Percentiles rank a stretch among this genome's conserved stretches.
phyloP scores from a whole-genome alignment of 495 filamentous ascomycete species.

The Podospora tetraspora region DNA sequence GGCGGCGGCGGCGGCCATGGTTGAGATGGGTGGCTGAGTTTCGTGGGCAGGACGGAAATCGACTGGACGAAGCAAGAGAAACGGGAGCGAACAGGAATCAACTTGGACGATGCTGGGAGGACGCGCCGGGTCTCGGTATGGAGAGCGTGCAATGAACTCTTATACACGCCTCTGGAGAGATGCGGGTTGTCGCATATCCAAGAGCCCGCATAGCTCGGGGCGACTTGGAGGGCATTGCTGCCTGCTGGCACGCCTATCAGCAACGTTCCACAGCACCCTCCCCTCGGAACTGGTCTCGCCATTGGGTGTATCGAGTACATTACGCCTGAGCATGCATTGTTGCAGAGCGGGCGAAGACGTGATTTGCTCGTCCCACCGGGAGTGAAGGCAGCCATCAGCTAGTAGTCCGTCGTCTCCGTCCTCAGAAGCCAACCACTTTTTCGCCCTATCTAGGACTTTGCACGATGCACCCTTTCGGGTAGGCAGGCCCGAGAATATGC shows the following conservation, averaged over 20 bases:
- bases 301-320: background rate
- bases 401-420: too few species aligned
- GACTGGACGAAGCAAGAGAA: too few species aligned
- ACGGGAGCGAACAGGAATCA: background rate
- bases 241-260: background rate
- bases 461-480: background rate
- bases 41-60: background rate
- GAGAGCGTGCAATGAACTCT: background rate
- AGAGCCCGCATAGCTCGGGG: too few species aligned
- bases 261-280: background rate
- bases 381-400: background rate
- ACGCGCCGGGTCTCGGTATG: background rate
- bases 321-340: background rate
- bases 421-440: background rate
- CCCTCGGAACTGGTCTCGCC: background rate
- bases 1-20: constrained; percentile 2
- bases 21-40: background rate
- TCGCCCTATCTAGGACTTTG: background rate
- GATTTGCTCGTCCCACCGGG: background rate
- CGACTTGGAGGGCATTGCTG: background rate
- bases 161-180: background rate
- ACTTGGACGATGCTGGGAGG: background rate
- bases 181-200: too few species aligned
- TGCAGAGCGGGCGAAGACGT: background rate
- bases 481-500: too few species aligned